phyloP scores from a whole-genome alignment of 192 early-diverging fungal genomes.

The Dimargaris verticillata region DNA sequence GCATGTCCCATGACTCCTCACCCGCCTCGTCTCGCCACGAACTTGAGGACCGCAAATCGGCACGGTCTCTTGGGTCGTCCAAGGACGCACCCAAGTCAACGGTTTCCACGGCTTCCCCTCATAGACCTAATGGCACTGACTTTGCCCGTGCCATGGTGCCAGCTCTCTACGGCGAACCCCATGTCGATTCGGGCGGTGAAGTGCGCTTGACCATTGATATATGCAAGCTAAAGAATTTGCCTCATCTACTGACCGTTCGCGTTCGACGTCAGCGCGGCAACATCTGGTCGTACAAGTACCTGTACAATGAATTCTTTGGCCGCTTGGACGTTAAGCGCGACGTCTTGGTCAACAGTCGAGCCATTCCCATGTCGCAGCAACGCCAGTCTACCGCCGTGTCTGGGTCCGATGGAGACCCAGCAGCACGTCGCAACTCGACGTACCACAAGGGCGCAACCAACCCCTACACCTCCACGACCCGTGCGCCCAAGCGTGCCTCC shows the following conservation, averaged over 20 bases:
- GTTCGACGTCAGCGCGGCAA: slow-evolving; percentile 55
- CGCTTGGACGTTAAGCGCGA: slow-evolving; percentile 13
- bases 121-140: neutral
- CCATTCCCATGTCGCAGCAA: neutral
- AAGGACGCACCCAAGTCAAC: too few relatives aligned
- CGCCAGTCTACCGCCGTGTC: neutral
- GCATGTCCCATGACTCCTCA: neutral
- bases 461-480: neutral
- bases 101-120: too few relatives aligned
- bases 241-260: slow-evolving; percentile 56
- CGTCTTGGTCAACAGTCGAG: neutral
- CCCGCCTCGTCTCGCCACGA: neutral
- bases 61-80: neutral
- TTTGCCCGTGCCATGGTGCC: neutral
- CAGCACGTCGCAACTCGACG: neutral
- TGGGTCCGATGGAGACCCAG: neutral
- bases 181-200: slow-evolving; percentile 53
- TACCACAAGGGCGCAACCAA: neutral
- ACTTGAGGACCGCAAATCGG: neutral
- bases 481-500: neutral
- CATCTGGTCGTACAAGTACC: slow-evolving; percentile 61
- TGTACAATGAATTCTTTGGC: slow-evolving; percentile 37
- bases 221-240: slow-evolving; percentile 79
- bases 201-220: slow-evolving; percentile 78
- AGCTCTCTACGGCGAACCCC: slow-evolving; percentile 34